A percentile compares a stretch with the other conserved stretches of the same genome.
These are phyloP conservation scores for Cladorrhinum sp. DNA, from an alignment of 2,329 filamentous ascomycete species.

Conservation along the genomic window DNA sequence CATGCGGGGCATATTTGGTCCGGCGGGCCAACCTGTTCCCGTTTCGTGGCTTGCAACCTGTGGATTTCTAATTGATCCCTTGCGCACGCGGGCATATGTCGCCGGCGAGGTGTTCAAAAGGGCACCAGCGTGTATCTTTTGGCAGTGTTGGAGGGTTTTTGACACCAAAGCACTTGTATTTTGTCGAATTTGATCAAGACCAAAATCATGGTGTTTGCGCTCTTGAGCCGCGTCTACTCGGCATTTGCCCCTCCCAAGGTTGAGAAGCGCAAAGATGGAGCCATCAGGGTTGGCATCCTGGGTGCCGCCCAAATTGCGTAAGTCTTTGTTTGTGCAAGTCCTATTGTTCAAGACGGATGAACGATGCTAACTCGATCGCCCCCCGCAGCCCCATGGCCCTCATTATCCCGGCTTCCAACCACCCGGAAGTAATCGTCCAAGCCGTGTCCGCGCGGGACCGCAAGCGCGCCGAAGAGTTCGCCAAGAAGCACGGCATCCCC, in stretches of 20 bases:
- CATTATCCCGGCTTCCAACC: slow-evolving; percentile 48
- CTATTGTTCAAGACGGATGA: neutral
- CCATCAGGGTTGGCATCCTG: slow-evolving; percentile 38
- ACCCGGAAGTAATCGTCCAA: slow-evolving; percentile 51
- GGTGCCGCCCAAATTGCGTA: slow-evolving; percentile 41
- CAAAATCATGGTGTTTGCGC: neutral
- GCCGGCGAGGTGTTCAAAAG: neutral
- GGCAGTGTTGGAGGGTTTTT: neutral
- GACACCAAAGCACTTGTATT: too few relatives aligned
- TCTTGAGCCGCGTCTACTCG: neutral
- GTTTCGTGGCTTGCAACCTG: too few relatives aligned
- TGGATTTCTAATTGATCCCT: too few relatives aligned
- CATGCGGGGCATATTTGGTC: too few relatives aligned
- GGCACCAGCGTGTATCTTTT: too few relatives aligned
- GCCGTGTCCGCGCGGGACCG: slow-evolving; percentile 51
- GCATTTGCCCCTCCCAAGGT: neutral
- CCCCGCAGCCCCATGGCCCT: slow-evolving; percentile 39
- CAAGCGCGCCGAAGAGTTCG: slow-evolving; percentile 46
- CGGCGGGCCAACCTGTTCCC: too few relatives aligned
- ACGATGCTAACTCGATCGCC: too few relatives aligned
- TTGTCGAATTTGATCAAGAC: neutral
- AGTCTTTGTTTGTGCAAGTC: slow-evolving; percentile 16
- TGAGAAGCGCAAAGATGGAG: neutral
- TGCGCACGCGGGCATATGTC: neutral
- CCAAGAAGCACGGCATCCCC: slow-evolving; percentile 50